Percentiles rank a stretch among this genome's conserved stretches.
phyloP scores from a whole-genome alignment of 805 yeast genomes.

The Cyberlindnera maritima region DNA sequence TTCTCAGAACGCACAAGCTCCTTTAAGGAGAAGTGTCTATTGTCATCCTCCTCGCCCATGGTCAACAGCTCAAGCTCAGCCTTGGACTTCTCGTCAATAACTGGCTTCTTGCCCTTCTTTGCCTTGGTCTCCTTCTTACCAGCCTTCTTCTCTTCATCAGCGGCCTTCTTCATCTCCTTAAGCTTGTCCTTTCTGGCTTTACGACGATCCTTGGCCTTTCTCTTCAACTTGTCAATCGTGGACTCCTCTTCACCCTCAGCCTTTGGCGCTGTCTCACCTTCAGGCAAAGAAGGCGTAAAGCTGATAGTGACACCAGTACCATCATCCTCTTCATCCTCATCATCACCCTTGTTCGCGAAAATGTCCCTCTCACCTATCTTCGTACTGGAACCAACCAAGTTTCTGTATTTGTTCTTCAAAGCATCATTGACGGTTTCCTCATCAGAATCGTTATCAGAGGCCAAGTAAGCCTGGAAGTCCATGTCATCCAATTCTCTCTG shows the following conservation, averaged over 20 bases:
- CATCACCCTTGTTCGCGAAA: slow-evolving; percentile 17
- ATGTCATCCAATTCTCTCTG: slow-evolving; percentile 85
- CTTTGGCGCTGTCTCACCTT: slow-evolving; percentile 28
- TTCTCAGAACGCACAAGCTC: slow-evolving; percentile 75
- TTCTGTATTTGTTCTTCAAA: slow-evolving; percentile 58
- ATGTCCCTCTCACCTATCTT: slow-evolving; percentile 35
- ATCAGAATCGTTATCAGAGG: slow-evolving; percentile 62
- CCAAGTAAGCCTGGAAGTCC: slow-evolving; percentile 92
- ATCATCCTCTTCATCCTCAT: slow-evolving; percentile 53
- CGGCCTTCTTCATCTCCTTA: slow-evolving; percentile 55
- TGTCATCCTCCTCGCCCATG: slow-evolving; percentile 41
- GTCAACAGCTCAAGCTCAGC: slow-evolving; percentile 75
- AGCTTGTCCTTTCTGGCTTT: slow-evolving; percentile 76
- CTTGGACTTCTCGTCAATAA: slow-evolving; percentile 40
- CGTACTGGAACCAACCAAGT: slow-evolving; percentile 45
- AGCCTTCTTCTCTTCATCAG: slow-evolving; percentile 49
- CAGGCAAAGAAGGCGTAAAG: slow-evolving; percentile 74
- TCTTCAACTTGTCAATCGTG: slow-evolving; percentile 74
- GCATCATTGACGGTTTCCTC: slow-evolving; percentile 32
- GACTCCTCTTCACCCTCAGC: slow-evolving; percentile 50
- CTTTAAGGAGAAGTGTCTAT: slow-evolving; percentile 71
- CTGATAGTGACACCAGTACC: slow-evolving; percentile 78
- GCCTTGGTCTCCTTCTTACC: slow-evolving; percentile 32
- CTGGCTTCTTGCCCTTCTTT: slow-evolving; percentile 30
- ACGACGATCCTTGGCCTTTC: slow-evolving; percentile 92